Conservation (phyloP, 768 basidiomycete genomes). For the Pleurotus ostreatus region DNA sequence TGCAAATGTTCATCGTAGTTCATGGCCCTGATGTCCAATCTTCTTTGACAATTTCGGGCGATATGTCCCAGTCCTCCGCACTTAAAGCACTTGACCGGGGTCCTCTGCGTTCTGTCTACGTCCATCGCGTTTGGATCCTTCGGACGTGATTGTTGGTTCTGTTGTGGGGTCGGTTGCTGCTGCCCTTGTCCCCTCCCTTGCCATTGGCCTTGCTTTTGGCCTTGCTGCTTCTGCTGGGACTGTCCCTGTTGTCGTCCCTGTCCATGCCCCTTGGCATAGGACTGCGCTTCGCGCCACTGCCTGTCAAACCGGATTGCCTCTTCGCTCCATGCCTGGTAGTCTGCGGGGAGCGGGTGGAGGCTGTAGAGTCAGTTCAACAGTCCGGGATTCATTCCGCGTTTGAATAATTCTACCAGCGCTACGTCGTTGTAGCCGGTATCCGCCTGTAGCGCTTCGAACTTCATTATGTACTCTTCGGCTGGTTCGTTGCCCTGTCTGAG, state of each 20-base stretch:
- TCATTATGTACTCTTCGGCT: too few species aligned
- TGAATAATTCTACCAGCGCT: neutral
- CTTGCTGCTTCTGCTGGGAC: neutral
- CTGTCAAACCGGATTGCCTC: neutral
- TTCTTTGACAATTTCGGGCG: neutral
- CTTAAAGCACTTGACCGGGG: neutral
- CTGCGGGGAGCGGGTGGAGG: neutral
- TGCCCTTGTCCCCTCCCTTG: neutral
- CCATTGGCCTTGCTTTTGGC: neutral
- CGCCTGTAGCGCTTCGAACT: neutral
- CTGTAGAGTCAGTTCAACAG: neutral
- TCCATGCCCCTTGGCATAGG: neutral
- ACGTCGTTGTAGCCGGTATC: neutral
- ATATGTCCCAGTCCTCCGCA: neutral
- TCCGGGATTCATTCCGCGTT: neutral
- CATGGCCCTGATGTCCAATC: too few species aligned
- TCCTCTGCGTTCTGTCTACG: neutral
- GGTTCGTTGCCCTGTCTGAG: too few species aligned
- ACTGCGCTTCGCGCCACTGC: neutral
- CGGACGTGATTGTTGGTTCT: too few species aligned
- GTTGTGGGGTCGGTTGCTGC: neutral
- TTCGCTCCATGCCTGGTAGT: neutral
- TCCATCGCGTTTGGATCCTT: neutral
- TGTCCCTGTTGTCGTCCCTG: too few species aligned
- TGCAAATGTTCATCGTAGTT: too few species aligned